Conservation (phyloP, 2,329 filamentous ascomycete genomes). For the Dichotomopilus funicola region DNA sequence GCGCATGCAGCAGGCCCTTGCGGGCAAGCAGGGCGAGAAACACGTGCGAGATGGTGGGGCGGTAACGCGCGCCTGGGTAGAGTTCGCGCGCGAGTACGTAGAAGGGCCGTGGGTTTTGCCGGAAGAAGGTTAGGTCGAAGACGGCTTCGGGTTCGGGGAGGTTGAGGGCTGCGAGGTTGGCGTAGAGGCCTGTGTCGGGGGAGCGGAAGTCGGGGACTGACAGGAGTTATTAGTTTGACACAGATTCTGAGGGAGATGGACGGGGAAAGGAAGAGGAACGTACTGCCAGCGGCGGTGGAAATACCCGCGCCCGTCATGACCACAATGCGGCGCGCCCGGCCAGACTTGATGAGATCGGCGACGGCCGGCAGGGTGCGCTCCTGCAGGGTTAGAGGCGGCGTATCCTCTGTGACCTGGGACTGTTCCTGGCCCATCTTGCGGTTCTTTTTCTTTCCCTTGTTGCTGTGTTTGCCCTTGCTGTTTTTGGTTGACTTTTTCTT, state of each 20-base stretch:
- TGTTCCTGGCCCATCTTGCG: constrained; percentile 76
- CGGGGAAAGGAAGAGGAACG: constrained; percentile 20
- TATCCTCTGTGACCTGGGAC: constrained; percentile 61
- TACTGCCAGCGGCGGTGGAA: constrained; percentile 63
- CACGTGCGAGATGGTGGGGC: constrained; percentile 81
- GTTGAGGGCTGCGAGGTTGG: constrained; percentile 79
- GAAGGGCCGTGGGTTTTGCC: constrained; percentile 77
- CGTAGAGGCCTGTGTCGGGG: constrained; percentile 86
- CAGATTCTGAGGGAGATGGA: not conserved
- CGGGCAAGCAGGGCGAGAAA: constrained; percentile 78
- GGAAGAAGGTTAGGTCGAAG: constrained; percentile 89
- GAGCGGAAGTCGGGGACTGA: constrained; percentile 89
- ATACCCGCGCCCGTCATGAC: constrained; percentile 91
- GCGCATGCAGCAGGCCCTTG: constrained; percentile 72
- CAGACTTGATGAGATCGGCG: constrained; percentile 72
- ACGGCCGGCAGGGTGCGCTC: constrained; percentile 66
- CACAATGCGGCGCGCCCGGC: constrained; percentile 63
- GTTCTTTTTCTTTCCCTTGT: no score
- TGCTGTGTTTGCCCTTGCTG: not conserved
- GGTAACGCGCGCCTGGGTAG: constrained; percentile 74
- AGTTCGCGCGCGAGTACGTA: constrained; percentile 88
- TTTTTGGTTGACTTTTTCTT: constrained; percentile 10
- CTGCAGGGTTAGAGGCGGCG: constrained; percentile 57
- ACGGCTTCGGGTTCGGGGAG: constrained; percentile 87
- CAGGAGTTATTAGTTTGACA: not conserved